Evolutionary conservation across 2,329 filamentous ascomycete species (phyloP), one percentile per base, ranked within the genome.

Genomic region (Alternaria alternata): DNA sequence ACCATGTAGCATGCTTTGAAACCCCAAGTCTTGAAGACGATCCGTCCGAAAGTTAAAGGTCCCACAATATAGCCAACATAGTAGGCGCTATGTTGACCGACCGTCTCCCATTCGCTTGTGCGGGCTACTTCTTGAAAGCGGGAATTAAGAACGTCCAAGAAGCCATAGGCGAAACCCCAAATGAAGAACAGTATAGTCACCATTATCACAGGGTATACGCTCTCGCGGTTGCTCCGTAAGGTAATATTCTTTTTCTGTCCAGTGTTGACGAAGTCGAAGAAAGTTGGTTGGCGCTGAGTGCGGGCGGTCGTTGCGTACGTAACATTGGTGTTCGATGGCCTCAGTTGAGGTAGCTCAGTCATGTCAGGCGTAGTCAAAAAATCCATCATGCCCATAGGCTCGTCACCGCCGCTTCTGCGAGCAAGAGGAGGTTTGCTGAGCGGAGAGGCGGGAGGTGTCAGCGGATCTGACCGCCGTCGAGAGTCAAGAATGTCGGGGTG

Each of bases 91-190:
- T 89, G 90, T 39, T 93, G 83, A 1, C 88, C 89, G 3, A 92
- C 80, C 0, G 86, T 89, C 75, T 93, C 84, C 7, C 86, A 84
- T 0, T 82, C 77, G 1, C 82, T 85, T 83, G 91, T 89, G 22
- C 85, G 71, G 14, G 89, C 85, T 6, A 92, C 85, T 12, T 78
- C 73, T 36, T 89, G 87, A 53, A 93, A 89, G 24, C 88, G 87
- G 20, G 84, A 85, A 74, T 96, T 96, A 28, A 97, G 85, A 0
- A 89, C 90, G 70, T 95, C 93, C 6, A 97, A 82, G 2, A 97
- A 84, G 0, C 94, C 94, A 69, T 97, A 97, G 0, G 93, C 93
- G 59, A 97, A 90, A 0, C 94, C 94, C 93, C 93, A 96, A 3
- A 97, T 81, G 65, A 96, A 88, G 79, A 97, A 96, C 0, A 97